Percentiles rank a stretch among this genome's conserved stretches.
Evolutionary conservation across 306 rosid genomes (phyloP).

Genomic region (Mucuna pruriens): DNA sequence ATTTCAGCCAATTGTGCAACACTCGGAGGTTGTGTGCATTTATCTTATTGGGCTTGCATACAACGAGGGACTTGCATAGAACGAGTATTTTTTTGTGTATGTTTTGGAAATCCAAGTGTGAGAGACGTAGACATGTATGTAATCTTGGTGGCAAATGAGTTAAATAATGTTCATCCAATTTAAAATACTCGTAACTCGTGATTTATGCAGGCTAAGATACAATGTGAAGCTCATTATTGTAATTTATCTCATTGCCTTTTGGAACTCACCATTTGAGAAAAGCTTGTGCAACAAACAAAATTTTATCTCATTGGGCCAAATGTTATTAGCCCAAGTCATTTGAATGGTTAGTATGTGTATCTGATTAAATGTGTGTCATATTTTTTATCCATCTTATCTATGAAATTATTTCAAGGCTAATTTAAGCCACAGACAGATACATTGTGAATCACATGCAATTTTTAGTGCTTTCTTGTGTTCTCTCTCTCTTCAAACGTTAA

Average conservation of each 20-base stretch:
- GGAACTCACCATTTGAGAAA: not conserved
- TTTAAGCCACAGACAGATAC: not conserved
- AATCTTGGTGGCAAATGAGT: not conserved
- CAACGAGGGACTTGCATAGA: not conserved
- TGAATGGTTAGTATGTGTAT: not conserved
- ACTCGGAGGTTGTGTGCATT: not conserved
- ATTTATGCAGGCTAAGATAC: not conserved
- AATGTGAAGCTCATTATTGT: not conserved
- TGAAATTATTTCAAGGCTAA: not conserved
- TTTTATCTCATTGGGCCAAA: not conserved
- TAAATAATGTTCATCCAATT: not conserved
- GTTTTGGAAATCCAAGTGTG: not conserved
- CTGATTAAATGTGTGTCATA: not conserved
- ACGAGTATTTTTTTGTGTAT: too few species aligned
- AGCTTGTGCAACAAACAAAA: not conserved
- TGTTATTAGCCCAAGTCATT: not conserved
- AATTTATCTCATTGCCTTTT: not conserved
- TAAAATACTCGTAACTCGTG: not conserved
- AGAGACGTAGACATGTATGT: not conserved
- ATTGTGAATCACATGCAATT: not conserved
- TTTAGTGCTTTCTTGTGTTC: not conserved
- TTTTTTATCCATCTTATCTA: not conserved
- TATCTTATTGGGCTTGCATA: not conserved
- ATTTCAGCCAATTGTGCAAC: not conserved
- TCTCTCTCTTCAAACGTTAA: not conserved